These are phyloP conservation scores for Penicillium brevicompactum DNA, from an alignment of 2,329 filamentous ascomycete species.

Conservation along the genomic window DNA sequence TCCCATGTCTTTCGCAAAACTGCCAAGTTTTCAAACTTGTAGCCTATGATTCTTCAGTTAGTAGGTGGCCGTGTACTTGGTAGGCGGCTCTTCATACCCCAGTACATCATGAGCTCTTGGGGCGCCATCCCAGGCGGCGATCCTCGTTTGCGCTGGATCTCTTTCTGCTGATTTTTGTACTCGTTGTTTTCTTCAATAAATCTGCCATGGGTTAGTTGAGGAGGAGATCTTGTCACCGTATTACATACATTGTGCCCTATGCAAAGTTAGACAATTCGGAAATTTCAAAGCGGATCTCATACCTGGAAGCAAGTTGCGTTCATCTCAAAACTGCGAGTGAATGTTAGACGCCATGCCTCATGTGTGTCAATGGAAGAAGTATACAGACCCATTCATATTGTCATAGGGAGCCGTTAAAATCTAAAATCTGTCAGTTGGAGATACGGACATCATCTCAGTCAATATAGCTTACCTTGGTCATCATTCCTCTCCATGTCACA, in stretches of 20 bases:
- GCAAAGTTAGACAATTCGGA: slow-evolving; percentile 21
- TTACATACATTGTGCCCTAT: slow-evolving; percentile 58
- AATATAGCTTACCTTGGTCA: slow-evolving; percentile 75
- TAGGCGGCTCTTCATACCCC: slow-evolving; percentile 61
- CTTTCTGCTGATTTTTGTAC: slow-evolving; percentile 66
- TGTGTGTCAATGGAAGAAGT: neutral
- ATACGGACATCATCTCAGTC: neutral
- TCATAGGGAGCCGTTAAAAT: slow-evolving; percentile 86
- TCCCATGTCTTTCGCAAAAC: slow-evolving; percentile 76
- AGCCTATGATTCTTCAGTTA: slow-evolving; percentile 59
- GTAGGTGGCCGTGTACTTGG: neutral
- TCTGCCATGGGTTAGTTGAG: slow-evolving; percentile 48
- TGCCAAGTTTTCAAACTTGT: slow-evolving; percentile 91
- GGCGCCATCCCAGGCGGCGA: slow-evolving; percentile 59
- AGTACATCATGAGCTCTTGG: slow-evolving; percentile 85
- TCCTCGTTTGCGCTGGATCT: slow-evolving; percentile 56
- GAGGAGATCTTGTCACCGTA: neutral
- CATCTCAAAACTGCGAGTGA: slow-evolving; percentile 76
- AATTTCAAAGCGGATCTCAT: slow-evolving; percentile 23
- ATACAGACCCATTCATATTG: slow-evolving; percentile 70
- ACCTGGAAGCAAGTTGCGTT: slow-evolving; percentile 91
- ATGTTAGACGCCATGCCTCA: slow-evolving; percentile 7
- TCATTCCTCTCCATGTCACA: slow-evolving; percentile 95
- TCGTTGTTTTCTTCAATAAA: slow-evolving; percentile 91
- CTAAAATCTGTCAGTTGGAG: slow-evolving; percentile 48